Evolutionary conservation across 2,329 filamentous ascomycete species (phyloP).

Genomic region (Cladosporium sp.): DNA sequence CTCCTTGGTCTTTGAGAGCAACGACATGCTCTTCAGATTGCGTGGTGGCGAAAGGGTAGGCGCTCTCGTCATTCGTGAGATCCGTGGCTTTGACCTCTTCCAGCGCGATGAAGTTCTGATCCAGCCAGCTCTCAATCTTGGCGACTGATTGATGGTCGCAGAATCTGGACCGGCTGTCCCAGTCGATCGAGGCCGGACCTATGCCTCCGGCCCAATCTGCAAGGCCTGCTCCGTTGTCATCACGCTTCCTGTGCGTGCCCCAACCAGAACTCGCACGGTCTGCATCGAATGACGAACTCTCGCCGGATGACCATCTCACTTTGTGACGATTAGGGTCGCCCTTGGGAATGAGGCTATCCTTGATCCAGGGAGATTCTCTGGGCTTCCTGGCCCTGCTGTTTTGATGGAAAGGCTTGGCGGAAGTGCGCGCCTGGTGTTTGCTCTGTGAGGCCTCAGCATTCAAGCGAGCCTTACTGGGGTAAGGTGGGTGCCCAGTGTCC

Average conservation of each 20-base stretch:
- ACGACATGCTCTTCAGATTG: neutral
- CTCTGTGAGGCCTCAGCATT: neutral
- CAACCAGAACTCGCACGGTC: conserved; percentile 8
- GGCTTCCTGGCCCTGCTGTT: neutral
- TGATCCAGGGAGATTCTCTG: conserved; percentile 23
- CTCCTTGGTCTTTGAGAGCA: neutral
- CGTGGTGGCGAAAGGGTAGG: neutral
- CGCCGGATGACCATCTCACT: conserved; percentile 2
- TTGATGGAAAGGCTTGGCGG: neutral
- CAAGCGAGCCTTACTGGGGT: neutral
- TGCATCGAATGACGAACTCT: neutral
- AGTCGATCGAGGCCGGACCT: conserved; percentile 51
- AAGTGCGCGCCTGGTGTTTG: neutral
- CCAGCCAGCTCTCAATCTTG: conserved; percentile 35
- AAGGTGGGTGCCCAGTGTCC: conserved; percentile 13
- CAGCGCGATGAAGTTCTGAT: conserved; percentile 2
- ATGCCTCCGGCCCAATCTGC: conserved; percentile 50
- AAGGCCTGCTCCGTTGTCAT: conserved; percentile 29
- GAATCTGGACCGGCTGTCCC: conserved; percentile 43
- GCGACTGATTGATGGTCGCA: conserved; percentile 28
- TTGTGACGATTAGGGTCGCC: conserved; percentile 14
- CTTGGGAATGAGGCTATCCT: conserved; percentile 15
- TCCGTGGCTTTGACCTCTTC: neutral
- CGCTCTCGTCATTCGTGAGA: neutral
- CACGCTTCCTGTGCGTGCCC: conserved; percentile 4